Evolutionary conservation across 495 filamentous ascomycete species (phyloP).

Genomic region (Aspergillus affinis): DNA sequence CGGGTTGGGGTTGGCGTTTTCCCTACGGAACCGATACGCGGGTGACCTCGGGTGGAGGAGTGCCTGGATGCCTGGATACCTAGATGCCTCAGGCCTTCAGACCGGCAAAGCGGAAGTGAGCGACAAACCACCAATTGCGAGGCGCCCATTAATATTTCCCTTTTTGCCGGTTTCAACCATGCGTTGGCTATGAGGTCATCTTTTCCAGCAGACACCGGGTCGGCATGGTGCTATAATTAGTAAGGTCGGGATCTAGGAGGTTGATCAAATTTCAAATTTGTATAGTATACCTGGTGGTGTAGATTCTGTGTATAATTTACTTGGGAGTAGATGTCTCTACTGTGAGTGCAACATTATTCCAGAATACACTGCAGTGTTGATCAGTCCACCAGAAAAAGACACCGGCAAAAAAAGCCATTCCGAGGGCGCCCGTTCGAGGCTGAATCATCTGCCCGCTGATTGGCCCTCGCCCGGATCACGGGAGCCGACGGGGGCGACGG

Average conservation of each 20-base stretch:
- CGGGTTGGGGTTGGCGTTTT: too few relatives aligned
- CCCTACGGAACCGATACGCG: too few relatives aligned
- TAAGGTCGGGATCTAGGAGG: neutral
- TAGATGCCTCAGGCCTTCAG: neutral
- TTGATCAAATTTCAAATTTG: neutral
- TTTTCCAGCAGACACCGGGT: neutral
- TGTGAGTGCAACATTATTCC: too few relatives aligned
- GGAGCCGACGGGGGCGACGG: slow-evolving; percentile 33
- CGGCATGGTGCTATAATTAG: neutral
- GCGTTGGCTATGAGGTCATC: slow-evolving; percentile 16
- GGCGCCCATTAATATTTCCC: neutral
- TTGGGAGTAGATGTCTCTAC: too few relatives aligned
- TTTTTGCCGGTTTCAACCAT: slow-evolving; percentile 1
- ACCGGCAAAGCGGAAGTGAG: neutral
- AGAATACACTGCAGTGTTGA: too few relatives aligned
- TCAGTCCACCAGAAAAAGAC: slow-evolving; percentile 10
- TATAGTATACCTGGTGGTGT: slow-evolving; percentile 6
- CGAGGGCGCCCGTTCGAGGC: slow-evolving; percentile 38
- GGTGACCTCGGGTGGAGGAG: too few relatives aligned
- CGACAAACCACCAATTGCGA: neutral
- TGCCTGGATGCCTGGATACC: too few relatives aligned
- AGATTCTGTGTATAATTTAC: too few relatives aligned
- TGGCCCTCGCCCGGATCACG: slow-evolving; percentile 38
- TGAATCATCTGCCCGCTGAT: slow-evolving; percentile 43
- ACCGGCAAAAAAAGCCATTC: slow-evolving; percentile 14